phyloP scores from a whole-genome alignment of 768 basidiomycete species.

The Boletales sp. region DNA sequence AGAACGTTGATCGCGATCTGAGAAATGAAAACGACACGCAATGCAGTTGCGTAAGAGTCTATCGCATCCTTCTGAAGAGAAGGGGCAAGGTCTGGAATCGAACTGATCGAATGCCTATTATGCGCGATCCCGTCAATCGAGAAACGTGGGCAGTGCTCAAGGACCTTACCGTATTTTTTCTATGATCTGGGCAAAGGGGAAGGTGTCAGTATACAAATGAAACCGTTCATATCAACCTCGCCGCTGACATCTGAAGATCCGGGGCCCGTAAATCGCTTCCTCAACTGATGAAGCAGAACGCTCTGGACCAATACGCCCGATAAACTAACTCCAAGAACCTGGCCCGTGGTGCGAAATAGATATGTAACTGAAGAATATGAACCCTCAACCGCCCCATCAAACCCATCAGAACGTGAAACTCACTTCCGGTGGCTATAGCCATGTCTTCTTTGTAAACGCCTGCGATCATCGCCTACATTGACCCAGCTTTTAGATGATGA shows the following conservation, averaged over 20 bases:
- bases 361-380: conserved; percentile 68
- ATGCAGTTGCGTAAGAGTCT: conserved; percentile 73
- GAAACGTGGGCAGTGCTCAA: conserved; percentile 13
- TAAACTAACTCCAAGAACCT: conserved; percentile 91
- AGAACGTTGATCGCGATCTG: conserved; percentile 67
- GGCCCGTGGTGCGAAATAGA: conserved; percentile 89
- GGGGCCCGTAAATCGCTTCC: conserved; percentile 71
- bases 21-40: conserved; percentile 80
- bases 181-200: conserved; percentile 53
- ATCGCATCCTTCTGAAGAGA: conserved; percentile 56
- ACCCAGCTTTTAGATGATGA: conserved; percentile 3
- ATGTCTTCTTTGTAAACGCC: conserved; percentile 76
- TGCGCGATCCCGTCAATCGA: conserved; percentile 10
- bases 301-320: conserved; percentile 83
- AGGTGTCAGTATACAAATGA: conserved; percentile 15
- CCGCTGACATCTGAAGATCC: conserved; percentile 63
- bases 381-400: conserved; percentile 7
- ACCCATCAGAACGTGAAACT: conserved; percentile 30
- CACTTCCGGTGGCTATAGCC: conserved; percentile 88
- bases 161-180: conserved; percentile 57
- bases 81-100: conserved; percentile 64
- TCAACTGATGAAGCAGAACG: conserved; percentile 67
- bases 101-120: conserved; percentile 63
- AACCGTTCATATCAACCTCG: conserved; percentile 23
- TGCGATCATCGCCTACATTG: conserved; percentile 77